Conservation (phyloP, 2,329 filamentous ascomycete genomes). For the Fusarium sulawesiense region DNA sequence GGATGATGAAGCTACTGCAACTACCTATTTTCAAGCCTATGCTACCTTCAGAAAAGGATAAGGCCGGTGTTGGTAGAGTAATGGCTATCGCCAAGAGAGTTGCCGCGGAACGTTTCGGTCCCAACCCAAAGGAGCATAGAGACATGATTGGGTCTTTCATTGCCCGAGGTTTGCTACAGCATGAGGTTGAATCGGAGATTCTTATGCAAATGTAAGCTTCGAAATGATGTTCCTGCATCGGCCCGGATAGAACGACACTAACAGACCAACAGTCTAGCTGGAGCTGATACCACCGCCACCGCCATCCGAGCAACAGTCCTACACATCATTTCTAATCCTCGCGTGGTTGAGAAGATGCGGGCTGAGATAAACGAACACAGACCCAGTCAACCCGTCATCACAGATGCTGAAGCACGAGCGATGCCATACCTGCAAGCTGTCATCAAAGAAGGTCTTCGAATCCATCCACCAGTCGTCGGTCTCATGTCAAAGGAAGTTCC, state of each 20-base stretch:
- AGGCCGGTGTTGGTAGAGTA: constrained; percentile 54
- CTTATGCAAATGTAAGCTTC: constrained; percentile 37
- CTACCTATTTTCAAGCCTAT: constrained; percentile 55
- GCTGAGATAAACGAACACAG: constrained; percentile 36
- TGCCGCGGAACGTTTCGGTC: constrained; percentile 43
- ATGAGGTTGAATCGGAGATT: constrained; percentile 46
- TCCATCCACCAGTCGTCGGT: constrained; percentile 52
- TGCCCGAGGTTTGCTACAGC: constrained; percentile 40
- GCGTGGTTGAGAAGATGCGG: constrained; percentile 59
- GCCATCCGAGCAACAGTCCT: constrained; percentile 65
- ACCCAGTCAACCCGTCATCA: constrained; percentile 43
- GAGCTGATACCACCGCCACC: constrained; percentile 68
- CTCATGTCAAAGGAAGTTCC: constrained; percentile 54
- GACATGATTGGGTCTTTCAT: constrained; percentile 52
- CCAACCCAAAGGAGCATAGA: constrained; percentile 41
- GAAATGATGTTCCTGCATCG: fast-evolving
- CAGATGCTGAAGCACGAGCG: constrained; percentile 49
- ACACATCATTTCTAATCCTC: constrained; percentile 62
- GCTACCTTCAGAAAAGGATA: constrained; percentile 55
- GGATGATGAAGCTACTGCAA: constrained; percentile 54
- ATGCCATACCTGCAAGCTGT: constrained; percentile 61
- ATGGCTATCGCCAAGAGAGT: constrained; percentile 53
- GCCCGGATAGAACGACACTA: not conserved
- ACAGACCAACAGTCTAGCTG: constrained; percentile 56
- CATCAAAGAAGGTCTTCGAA: constrained; percentile 61